These are phyloP conservation scores for Pneumocystis sp. DNA, from an alignment of 1,139 yeast species.

Conservation along the genomic window DNA sequence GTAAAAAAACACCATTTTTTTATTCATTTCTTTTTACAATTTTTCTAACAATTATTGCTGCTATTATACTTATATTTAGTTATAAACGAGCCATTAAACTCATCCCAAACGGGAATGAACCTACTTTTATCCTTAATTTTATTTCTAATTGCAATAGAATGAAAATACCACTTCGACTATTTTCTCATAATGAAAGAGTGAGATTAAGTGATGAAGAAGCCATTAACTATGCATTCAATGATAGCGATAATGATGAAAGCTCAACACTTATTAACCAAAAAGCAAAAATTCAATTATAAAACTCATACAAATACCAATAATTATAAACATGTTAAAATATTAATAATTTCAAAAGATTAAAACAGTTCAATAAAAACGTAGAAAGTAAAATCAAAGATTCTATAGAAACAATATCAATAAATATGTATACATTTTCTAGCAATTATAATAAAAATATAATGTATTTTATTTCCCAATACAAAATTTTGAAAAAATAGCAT, in stretches of 20 bases:
- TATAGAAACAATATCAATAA: neutral
- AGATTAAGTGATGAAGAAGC: neutral
- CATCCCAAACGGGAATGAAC: neutral
- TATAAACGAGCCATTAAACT: neutral
- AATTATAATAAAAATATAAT: neutral
- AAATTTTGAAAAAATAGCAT: conserved; percentile 78
- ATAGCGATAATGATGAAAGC: neutral
- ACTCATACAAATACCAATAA: neutral
- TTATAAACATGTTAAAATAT: neutral
- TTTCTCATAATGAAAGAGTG: neutral
- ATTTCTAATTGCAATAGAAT: neutral
- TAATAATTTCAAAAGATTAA: neutral
- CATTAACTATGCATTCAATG: neutral
- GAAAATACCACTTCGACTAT: neutral
- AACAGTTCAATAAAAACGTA: neutral
- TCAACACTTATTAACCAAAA: neutral
- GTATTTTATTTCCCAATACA: conserved; percentile 68
- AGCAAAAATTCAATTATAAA: neutral
- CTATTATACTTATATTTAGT: neutral
- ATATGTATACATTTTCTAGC: neutral
- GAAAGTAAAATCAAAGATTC: neutral
- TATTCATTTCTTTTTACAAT: neutral
- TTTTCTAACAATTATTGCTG: neutral
- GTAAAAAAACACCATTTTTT: neutral
- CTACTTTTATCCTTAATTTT: neutral